Evolutionary conservation across 768 basidiomycete genomes (phyloP).

Genomic region (Lentinula aciculospora): DNA sequence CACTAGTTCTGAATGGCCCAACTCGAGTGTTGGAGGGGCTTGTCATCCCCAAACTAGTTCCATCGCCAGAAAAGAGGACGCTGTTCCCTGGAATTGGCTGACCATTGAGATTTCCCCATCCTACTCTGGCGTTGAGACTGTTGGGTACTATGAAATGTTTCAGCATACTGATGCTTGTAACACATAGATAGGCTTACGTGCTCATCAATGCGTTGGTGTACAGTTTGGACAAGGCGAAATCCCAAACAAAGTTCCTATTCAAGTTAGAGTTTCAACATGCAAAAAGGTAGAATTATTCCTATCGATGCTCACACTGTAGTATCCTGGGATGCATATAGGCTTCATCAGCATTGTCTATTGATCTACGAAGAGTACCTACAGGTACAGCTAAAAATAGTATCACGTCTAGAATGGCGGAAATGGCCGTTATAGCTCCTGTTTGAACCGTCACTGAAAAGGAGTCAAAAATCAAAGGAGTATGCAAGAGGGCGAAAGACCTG

Average conservation of each 20-base stretch:
- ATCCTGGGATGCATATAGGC: background rate
- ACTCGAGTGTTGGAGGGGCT: too few relatives aligned
- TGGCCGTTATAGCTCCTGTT: conserved; percentile 31
- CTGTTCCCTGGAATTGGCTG: background rate
- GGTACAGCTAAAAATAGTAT: conserved; percentile 13
- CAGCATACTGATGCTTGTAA: too few relatives aligned
- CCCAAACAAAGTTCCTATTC: conserved; percentile 21
- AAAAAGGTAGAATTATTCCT: background rate
- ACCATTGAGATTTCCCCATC: conserved; percentile 2
- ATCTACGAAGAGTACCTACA: background rate
- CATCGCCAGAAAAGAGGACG: background rate
- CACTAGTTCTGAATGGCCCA: too few relatives aligned
- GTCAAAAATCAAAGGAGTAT: background rate
- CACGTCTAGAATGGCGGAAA: conserved; percentile 27
- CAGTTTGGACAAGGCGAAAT: conserved; percentile 24
- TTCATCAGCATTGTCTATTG: background rate
- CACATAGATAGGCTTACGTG: too few relatives aligned
- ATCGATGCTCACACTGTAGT: background rate
- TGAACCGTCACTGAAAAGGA: conserved; percentile 29
- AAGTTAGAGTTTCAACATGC: background rate
- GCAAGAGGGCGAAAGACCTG: conserved; percentile 5
- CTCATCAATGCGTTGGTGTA: conserved; percentile 24
- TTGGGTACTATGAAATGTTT: background rate
- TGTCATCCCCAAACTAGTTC: background rate
- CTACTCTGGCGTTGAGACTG: background rate